Evolutionary conservation across 768 basidiomycete genomes (phyloP).

Genomic region (Termitomyces bulborhizus): DNA sequence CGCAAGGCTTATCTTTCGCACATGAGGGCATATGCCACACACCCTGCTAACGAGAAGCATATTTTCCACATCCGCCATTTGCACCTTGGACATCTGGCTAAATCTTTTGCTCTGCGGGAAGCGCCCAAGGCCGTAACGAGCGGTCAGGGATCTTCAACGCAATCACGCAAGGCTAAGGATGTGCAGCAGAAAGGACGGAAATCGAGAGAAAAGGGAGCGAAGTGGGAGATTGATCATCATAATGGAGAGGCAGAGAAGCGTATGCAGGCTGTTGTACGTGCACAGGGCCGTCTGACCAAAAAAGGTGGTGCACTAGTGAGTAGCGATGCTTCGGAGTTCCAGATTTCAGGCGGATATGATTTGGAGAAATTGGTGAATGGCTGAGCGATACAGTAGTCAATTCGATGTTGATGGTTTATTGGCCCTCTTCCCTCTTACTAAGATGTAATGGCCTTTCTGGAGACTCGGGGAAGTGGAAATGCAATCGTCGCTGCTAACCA

Average conservation of each 20-base stretch:
- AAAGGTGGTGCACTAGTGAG: constrained; percentile 71
- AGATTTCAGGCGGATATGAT: constrained; percentile 59
- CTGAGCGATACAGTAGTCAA: neutral
- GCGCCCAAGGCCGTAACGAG: constrained; percentile 54
- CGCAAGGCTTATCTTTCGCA: constrained; percentile 87
- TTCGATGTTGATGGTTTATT: neutral
- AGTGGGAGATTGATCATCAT: constrained; percentile 36
- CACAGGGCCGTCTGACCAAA: constrained; percentile 76
- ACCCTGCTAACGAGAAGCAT: constrained; percentile 91
- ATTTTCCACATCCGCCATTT: constrained; percentile 95
- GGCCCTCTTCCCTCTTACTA: neutral
- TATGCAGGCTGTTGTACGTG: constrained; percentile 82
- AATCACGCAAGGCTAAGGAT: constrained; percentile 18
- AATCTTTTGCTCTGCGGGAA: constrained; percentile 86
- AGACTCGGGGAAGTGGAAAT: neutral
- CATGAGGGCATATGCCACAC: constrained; percentile 95
- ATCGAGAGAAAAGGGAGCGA: constrained; percentile 16
- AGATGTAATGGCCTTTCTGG: constrained; percentile 1
- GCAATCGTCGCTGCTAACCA: too few relatives aligned
- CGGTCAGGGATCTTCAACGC: constrained; percentile 17
- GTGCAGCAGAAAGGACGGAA: constrained; percentile 11
- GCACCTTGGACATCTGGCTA: constrained; percentile 91
- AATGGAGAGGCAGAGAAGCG: constrained; percentile 64
- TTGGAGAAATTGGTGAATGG: constrained; percentile 53
- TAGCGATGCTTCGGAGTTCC: constrained; percentile 69